Conservation (phyloP, 148 eudicot species). For the Fagopyrum tataricum region DNA sequence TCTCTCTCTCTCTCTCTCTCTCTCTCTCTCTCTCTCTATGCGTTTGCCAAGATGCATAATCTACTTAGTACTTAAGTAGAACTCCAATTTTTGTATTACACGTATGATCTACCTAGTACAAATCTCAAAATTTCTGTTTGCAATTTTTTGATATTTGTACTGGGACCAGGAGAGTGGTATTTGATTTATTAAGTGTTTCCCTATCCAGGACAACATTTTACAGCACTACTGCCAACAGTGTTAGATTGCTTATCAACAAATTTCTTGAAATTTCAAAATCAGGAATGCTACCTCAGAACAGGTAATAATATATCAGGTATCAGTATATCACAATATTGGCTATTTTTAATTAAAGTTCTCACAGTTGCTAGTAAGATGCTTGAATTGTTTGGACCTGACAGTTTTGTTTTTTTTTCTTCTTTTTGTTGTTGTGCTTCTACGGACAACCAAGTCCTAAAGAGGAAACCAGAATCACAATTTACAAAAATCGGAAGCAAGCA, state of each 20-base stretch:
- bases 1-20: conserved; percentile 4
- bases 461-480: background rate
- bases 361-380: background rate
- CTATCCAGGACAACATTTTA: conserved; percentile 69
- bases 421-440: background rate
- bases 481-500: background rate
- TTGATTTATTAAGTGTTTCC: conserved; percentile 12
- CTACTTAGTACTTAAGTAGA: background rate
- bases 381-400: background rate
- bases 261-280: conserved; percentile 65
- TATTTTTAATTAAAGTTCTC: background rate
- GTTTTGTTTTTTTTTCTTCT: background rate
- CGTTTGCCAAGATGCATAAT: background rate
- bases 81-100: background rate
- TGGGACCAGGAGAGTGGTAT: background rate
- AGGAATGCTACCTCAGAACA: conserved; percentile 92
- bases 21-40: conserved; percentile 5
- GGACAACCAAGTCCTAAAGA: background rate
- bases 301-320: conserved; percentile 29
- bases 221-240: conserved; percentile 57
- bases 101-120: background rate
- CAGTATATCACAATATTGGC: background rate
- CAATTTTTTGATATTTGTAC: background rate
- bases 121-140: background rate
- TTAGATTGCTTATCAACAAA: conserved; percentile 79